Evolutionary conservation across 345 rosid genomes (phyloP), one percentile per base, ranked within the genome.

Genomic region (Sisymbrium irio): DNA sequence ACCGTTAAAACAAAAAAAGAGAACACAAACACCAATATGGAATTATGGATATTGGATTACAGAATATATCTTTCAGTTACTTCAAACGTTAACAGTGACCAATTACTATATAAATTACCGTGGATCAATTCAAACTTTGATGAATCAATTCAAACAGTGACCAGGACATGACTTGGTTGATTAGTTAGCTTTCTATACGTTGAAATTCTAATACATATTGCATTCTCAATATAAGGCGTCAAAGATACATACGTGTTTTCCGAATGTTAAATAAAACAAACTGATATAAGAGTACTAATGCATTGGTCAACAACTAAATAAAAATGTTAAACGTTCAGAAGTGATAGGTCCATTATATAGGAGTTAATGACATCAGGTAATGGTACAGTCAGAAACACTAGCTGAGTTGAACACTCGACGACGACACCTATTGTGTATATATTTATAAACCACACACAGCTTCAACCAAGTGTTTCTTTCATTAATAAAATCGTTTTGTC

Each of bases 381-480:
- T 59, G 27, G 14, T 45, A 70, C 27, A 27, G 35, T 69, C 45
- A 57, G 27, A 67, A 60, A 71, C 59, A 59, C 50, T 25, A 33
- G n/a, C 47, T 25, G 15, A 58, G 49, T 70, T 36, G 47, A 71
- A 71, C 75, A 71, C 67, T 60, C 50, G 30, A 71, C 30, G 59
- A 60, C 49, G 67, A 47, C 40, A 37, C 13, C 17, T 15, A 35
- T 69, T 45, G 28, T 27, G 3, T 27, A 27, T 27, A 42, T 17
- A 32, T 57, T 6, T 19, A 56, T 46, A 35, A 35, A 35, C 28
- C 10, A 57, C 11, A 9, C 14, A 59, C 33, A 47, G 19, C 37
- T 22, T 47, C 9, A 35, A 20, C 22, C 42, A 41, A 20, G 15
- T 59, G 20, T 17, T 59, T 58, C 39, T 15, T 25, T 4, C 36